Evolutionary conservation across 2,329 filamentous ascomycete genomes (phyloP), one percentile per base, ranked within the genome.

Genomic region (Pseudogymnoascus sp.): DNA sequence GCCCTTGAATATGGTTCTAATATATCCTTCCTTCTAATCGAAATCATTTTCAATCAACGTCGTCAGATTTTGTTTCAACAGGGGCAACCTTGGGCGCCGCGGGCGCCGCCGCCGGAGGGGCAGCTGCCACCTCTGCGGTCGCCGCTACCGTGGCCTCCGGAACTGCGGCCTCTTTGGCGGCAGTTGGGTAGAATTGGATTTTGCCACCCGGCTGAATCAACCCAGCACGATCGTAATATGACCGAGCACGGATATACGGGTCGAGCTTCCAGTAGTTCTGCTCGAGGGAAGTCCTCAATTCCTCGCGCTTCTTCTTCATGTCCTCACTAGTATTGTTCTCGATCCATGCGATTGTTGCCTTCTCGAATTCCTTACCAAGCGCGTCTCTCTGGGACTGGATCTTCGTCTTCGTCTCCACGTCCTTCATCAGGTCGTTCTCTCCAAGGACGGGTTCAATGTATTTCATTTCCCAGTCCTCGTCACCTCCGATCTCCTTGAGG

Each of bases 261-360:
- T 99, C 95, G 61, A 97, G 75, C 40, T 82, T 81, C 93, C 95
- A 99, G 77, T 97, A 99, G 69, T 90, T 90, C 59, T 82, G 80
- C 65, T 82, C 82, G 69, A 97, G 72, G 66, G 83, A 77, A 60
- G 80, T 80, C 1, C 89, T 87, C 29, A 95, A 71, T 2, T 78
- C 76, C 38, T 84, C 78, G 63, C 91, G 80, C 74, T 84, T 82
- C 59, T 78, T 76, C 72, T 84, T 83, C 61, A 84, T 73, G 21
- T 64, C 68, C 26, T 77, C 75, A 21, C 78, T 78, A 59, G 78
- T 76, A 1, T 77, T 75, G 50, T 79, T 77, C 35, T 76, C 73
- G 62, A 96, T 85, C 95, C 95, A 99, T 42, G 83, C 80, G 23
- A 88, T 73, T 0, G 93, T 95, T 26, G 84, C 81, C 7, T 81